A percentile compares a stretch with the other conserved stretches of the same genome.
Conservation (phyloP, 202 grass and related monocot species). For the Setaria viridis region DNA sequence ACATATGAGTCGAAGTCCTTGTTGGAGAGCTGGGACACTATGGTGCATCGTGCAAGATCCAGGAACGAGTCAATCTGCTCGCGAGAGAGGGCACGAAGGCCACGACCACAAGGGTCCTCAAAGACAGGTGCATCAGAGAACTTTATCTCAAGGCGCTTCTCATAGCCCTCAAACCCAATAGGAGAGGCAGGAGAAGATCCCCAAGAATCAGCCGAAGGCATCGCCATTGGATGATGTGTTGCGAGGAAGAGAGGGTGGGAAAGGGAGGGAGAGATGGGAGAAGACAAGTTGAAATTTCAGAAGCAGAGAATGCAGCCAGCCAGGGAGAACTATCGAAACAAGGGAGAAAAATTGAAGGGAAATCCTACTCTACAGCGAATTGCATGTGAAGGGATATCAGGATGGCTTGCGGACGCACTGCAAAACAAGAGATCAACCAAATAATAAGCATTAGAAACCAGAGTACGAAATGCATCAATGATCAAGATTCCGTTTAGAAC, state of each 20-base stretch:
- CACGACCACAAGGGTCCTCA: slow-evolving; percentile 63
- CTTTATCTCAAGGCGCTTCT: slow-evolving; percentile 85
- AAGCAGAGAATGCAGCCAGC: slow-evolving; percentile 73
- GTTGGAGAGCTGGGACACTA: slow-evolving; percentile 86
- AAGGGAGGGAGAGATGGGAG: slow-evolving; percentile 31
- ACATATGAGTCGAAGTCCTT: slow-evolving; percentile 84
- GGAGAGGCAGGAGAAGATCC: slow-evolving; percentile 54
- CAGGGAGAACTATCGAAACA: slow-evolving; percentile 52
- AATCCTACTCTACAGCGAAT: slow-evolving; percentile 70
- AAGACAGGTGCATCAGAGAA: slow-evolving; percentile 73
- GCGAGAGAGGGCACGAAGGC: slow-evolving; percentile 64
- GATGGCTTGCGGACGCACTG: slow-evolving; percentile 95
- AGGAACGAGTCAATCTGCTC: slow-evolving; percentile 76
- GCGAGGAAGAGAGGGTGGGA: slow-evolving; percentile 31
- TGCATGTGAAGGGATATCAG: slow-evolving; percentile 72
- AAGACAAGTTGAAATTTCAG: slow-evolving; percentile 36
- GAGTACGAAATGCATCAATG: slow-evolving; percentile 19
- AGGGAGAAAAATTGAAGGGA: slow-evolving; percentile 49
- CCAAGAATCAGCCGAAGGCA: slow-evolving; percentile 47
- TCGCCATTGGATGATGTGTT: slow-evolving; percentile 52
- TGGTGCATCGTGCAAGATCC: slow-evolving; percentile 76
- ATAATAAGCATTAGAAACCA: slow-evolving; percentile 33
- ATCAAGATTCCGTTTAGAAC: neutral
- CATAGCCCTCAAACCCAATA: slow-evolving; percentile 92
- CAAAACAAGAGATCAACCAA: slow-evolving; percentile 51